Conservation (phyloP, 768 basidiomycete genomes). For the Rhizopogon vinicolor region DNA sequence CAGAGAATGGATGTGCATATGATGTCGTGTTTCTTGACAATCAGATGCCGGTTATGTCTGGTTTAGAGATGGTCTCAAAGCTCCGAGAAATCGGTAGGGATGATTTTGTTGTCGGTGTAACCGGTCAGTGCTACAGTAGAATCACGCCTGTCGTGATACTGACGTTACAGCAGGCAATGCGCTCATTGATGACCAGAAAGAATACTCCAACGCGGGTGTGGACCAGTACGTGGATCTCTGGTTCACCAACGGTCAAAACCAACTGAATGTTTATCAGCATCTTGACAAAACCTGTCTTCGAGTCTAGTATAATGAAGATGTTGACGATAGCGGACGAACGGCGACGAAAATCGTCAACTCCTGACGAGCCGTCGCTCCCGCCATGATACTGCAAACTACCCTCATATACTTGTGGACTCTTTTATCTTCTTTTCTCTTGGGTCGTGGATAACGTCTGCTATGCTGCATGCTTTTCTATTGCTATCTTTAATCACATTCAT, state of each 20-base stretch:
- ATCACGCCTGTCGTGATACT: slow-evolving; percentile 1
- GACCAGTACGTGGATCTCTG: slow-evolving; percentile 50
- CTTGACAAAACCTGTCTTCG: slow-evolving; percentile 74
- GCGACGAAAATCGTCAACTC: slow-evolving; percentile 12
- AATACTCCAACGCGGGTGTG: slow-evolving; percentile 72
- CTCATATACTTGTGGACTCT: background rate
- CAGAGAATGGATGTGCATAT: slow-evolving; percentile 15
- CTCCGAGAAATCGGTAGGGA: slow-evolving; percentile 59
- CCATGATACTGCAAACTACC: background rate
- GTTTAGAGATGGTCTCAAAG: slow-evolving; percentile 60
- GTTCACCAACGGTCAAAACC: background rate
- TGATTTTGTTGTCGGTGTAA: slow-evolving; percentile 83
- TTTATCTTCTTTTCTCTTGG: background rate
- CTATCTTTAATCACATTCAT: background rate
- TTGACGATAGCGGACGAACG: slow-evolving; percentile 39
- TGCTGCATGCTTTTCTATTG: background rate
- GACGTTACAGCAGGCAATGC: slow-evolving; percentile 43
- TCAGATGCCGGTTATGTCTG: slow-evolving; percentile 82
- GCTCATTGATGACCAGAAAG: slow-evolving; percentile 57
- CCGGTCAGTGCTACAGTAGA: slow-evolving; percentile 37
- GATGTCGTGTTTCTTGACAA: slow-evolving; percentile 60
- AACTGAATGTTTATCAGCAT: slow-evolving; percentile 38
- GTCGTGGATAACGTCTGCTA: background rate
- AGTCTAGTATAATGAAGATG: slow-evolving; percentile 44
- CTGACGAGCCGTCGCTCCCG: background rate